These are phyloP conservation scores for Lonicera japonica DNA, from an alignment of 129 eudicot species.

Conservation along the genomic window DNA sequence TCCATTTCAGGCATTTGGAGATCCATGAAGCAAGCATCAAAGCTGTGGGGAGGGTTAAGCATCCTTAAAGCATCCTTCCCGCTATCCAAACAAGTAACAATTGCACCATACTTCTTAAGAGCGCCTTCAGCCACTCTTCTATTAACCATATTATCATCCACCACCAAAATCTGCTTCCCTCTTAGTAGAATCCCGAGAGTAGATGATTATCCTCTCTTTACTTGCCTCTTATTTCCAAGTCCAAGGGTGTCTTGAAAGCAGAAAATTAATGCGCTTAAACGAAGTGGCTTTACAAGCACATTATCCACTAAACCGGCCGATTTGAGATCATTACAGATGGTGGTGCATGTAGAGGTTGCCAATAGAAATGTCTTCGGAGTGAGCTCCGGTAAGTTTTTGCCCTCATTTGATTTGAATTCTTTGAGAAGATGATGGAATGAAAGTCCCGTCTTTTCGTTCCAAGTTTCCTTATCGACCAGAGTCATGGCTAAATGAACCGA, in stretches of 20 bases:
- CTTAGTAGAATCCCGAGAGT: conserved; percentile 48
- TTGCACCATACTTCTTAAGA: conserved; percentile 79
- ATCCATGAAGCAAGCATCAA: conserved; percentile 98
- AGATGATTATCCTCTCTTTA: conserved; percentile 33
- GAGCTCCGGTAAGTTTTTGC: conserved; percentile 5
- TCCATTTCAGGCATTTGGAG: conserved; percentile 99
- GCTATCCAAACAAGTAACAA: conserved; percentile 67
- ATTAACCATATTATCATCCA: conserved; percentile 83
- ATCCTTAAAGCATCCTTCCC: conserved; percentile 53
- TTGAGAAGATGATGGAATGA: conserved; percentile 27
- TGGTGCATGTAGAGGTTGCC: conserved; percentile 31
- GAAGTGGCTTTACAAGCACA: conserved; percentile 59
- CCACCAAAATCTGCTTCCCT: conserved; percentile 66
- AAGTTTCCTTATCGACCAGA: conserved; percentile 63
- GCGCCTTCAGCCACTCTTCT: conserved; percentile 93
- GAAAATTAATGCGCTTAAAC: conserved; percentile 45
- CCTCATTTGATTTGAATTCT: conserved; percentile 19
- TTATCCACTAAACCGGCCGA: conserved; percentile 46
- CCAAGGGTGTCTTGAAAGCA: conserved; percentile 53
- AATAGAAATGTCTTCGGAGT: conserved; percentile 42
- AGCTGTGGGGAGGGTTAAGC: conserved; percentile 73
- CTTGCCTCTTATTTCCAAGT: conserved; percentile 30
- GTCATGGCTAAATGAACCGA: conserved; percentile 43
- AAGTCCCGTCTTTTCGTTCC: conserved; percentile 41
- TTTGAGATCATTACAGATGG: conserved; percentile 33